phyloP scores from a whole-genome alignment of 805 yeast species.

The Kodamaea neixiangensis region DNA sequence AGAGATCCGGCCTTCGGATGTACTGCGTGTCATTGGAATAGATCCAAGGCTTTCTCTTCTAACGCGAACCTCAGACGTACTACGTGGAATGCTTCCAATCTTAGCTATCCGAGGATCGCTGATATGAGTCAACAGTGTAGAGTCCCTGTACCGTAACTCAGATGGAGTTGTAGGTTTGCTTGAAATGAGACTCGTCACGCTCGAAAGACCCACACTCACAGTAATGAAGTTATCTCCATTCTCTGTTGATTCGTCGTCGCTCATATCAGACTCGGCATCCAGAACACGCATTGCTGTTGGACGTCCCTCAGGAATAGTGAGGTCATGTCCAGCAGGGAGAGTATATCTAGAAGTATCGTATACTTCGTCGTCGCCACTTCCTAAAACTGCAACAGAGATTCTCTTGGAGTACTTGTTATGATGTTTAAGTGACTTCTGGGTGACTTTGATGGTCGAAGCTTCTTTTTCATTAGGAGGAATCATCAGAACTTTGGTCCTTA shows the following conservation, averaged over 20 bases:
- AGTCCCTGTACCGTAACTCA: not conserved
- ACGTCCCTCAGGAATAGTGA: not conserved
- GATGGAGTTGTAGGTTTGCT: slow-evolving; percentile 1
- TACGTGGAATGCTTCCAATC: not conserved
- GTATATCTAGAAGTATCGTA: not conserved
- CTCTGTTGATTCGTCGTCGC: not conserved
- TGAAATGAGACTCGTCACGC: not conserved
- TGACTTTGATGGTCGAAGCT: slow-evolving; percentile 1
- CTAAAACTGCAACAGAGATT: not conserved
- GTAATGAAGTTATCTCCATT: not conserved
- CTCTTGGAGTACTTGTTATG: not conserved
- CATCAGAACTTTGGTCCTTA: too few relatives aligned
- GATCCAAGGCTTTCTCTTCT: not conserved
- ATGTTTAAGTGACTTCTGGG: not conserved
- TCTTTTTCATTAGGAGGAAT: not conserved
- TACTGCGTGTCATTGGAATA: not conserved
- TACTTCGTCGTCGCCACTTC: not conserved
- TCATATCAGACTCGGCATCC: not conserved
- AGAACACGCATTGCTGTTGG: not conserved
- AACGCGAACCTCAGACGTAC: not conserved
- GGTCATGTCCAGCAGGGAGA: not conserved
- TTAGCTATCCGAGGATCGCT: not conserved
- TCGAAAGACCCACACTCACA: not conserved
- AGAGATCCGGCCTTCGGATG: not conserved
- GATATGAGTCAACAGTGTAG: not conserved